Conservation (phyloP, 2,329 filamentous ascomycete genomes). For the Monilinia aucupariae region DNA sequence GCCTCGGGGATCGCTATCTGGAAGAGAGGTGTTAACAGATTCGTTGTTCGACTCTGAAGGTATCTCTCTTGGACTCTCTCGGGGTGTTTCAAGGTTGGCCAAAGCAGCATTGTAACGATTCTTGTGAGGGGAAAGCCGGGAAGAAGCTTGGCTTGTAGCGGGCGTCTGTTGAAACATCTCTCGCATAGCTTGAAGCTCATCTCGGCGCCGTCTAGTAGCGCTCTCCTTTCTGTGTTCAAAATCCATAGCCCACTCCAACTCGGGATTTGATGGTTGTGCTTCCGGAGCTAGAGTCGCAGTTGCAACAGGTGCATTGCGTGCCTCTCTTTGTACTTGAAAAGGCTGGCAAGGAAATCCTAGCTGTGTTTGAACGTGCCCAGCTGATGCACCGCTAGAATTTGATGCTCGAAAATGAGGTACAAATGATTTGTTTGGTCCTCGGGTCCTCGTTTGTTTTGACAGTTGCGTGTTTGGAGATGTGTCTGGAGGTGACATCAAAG, state of each 20-base stretch:
- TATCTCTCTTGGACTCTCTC: neutral
- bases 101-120: slow-evolving; percentile 33
- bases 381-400: slow-evolving; percentile 7
- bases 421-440: slow-evolving; percentile 27
- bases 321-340: slow-evolving; percentile 11
- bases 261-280: slow-evolving; percentile 17
- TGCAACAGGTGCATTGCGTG: neutral
- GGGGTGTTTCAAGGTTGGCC: slow-evolving; percentile 21
- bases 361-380: slow-evolving; percentile 23
- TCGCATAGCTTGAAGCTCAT: slow-evolving; percentile 25
- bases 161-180: slow-evolving; percentile 3
- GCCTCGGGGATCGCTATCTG: slow-evolving; percentile 32
- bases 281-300: neutral
- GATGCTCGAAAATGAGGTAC: slow-evolving; percentile 21
- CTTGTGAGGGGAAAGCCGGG: slow-evolving; percentile 29
- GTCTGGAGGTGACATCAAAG: slow-evolving; percentile 21
- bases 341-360: slow-evolving; percentile 7
- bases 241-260: slow-evolving; percentile 34
- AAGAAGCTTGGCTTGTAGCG: neutral
- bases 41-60: slow-evolving; percentile 6
- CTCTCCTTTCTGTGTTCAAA: slow-evolving; percentile 33
- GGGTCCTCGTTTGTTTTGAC: slow-evolving; percentile 10
- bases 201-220: slow-evolving; percentile 29
- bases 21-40: slow-evolving; percentile 25
- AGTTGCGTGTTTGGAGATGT: slow-evolving; percentile 5